Percentiles rank a stretch among this genome's conserved stretches.
Conservation (phyloP, 2,329 filamentous ascomycete genomes). For the Dactylellina sp. region DNA sequence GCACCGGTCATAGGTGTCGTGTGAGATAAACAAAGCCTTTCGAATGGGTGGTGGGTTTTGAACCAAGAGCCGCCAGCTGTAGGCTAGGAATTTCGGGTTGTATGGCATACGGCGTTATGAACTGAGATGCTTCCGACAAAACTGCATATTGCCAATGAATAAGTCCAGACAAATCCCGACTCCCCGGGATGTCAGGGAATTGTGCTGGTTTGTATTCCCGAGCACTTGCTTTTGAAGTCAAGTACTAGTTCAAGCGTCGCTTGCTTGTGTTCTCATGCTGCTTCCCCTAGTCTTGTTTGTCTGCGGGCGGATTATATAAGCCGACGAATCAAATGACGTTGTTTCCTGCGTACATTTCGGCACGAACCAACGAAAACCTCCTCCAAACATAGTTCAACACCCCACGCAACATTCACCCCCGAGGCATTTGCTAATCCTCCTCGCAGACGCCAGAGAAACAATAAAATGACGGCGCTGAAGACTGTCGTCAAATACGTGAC, state of each 20-base stretch:
- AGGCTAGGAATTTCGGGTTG: no score
- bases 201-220: no score
- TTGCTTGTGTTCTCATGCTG: no score
- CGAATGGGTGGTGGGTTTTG: background rate
- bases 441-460: background rate
- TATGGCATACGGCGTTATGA: no score
- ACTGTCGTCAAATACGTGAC: conserved; percentile 75
- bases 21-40: conserved; percentile 1
- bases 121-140: no score
- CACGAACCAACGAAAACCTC: conserved; percentile 22
- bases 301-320: background rate
- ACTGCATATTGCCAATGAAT: no score
- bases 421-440: conserved; percentile 5
- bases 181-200: no score
- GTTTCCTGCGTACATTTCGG: conserved; percentile 45
- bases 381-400: background rate
- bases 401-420: conserved; percentile 4
- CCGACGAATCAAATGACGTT: conserved; percentile 41
- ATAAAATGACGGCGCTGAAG: conserved; percentile 37
- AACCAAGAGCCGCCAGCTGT: no score
- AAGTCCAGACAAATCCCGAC: no score
- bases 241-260: no score
- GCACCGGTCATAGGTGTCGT: conserved; percentile 1
- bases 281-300: background rate
- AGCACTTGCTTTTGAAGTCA: no score